These are phyloP conservation scores for Puccinia polysora DNA, from an alignment of 1,284 basidiomycete species.

Conservation along the genomic window DNA sequence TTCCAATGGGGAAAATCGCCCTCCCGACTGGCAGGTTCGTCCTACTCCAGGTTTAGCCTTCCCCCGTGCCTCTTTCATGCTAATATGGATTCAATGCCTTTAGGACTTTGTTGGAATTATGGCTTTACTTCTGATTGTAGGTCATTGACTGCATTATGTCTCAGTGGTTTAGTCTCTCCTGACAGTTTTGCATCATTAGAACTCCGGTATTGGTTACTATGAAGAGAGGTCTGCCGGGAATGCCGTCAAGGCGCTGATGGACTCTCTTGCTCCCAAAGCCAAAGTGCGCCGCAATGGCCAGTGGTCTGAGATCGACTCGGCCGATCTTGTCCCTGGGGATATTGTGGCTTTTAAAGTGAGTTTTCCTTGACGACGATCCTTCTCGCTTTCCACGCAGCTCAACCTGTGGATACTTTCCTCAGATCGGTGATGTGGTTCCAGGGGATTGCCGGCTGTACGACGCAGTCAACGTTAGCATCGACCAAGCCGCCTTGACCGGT, in stretches of 20 bases:
- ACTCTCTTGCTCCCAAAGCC: conserved; percentile 95
- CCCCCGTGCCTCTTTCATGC: too few relatives aligned
- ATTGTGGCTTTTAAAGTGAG: conserved; percentile 95
- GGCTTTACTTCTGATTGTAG: conserved; percentile 70
- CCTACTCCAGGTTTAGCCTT: neutral
- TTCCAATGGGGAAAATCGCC: conserved; percentile 78
- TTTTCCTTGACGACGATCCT: conserved; percentile 53
- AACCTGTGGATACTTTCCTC: conserved; percentile 62
- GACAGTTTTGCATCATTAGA: conserved; percentile 53
- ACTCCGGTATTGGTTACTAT: conserved; percentile 96
- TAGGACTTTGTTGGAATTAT: conserved; percentile 92
- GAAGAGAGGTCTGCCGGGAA: conserved; percentile 96
- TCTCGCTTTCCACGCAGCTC: too few relatives aligned
- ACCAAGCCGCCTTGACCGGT: conserved; percentile 92
- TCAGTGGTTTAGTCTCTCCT: neutral
- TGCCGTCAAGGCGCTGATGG: conserved; percentile 98
- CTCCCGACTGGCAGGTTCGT: conserved; percentile 78
- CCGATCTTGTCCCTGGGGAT: conserved; percentile 84
- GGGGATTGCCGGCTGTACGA: conserved; percentile 35
- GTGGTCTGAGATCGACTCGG: conserved; percentile 76
- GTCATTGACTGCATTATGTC: neutral
- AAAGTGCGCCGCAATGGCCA: conserved; percentile 75
- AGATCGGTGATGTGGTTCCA: conserved; percentile 42
- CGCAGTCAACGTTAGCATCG: conserved; percentile 56
- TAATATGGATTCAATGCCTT: neutral